Evolutionary conservation across 768 basidiomycete genomes (phyloP).

Genomic region (Coprinopsis marcescibilis): DNA sequence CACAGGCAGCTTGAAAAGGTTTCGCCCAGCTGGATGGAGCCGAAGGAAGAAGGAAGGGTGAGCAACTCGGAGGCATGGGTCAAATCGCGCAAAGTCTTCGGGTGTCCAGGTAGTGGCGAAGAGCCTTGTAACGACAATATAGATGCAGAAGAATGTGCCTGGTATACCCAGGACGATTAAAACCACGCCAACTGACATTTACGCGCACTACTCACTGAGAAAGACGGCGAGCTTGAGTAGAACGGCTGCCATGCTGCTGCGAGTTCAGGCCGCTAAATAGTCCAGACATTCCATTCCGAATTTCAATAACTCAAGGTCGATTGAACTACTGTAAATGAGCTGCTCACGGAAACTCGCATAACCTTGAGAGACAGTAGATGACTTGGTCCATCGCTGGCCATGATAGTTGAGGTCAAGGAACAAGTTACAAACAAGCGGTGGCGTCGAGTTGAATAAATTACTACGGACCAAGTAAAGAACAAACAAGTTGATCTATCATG

Average conservation of each 20-base stretch:
- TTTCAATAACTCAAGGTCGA: conserved; percentile 8
- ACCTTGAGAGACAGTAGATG: conserved; percentile 79
- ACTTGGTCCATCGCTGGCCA: conserved; percentile 43
- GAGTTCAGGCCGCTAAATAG: conserved; percentile 60
- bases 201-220: conserved; percentile 57
- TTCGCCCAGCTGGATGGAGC: conserved; percentile 84
- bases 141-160: conserved; percentile 71
- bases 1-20: conserved; percentile 80
- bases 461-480: background rate
- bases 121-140: conserved; percentile 72
- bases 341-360: conserved; percentile 81
- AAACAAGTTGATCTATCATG: background rate
- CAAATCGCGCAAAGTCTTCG: conserved; percentile 80
- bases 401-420: conserved; percentile 20
- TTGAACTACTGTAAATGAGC: conserved; percentile 8
- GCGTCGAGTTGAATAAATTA: background rate
- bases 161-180: background rate
- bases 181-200: background rate
- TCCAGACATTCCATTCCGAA: conserved; percentile 1
- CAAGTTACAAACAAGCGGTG: background rate
- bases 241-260: conserved; percentile 82
- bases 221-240: conserved; percentile 71
- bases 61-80: conserved; percentile 75
- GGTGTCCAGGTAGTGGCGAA: conserved; percentile 64
- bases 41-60: conserved; percentile 78